These are phyloP conservation scores for Xylaria sp. DNA, from an alignment of 2,329 filamentous ascomycete species.

Conservation along the genomic window DNA sequence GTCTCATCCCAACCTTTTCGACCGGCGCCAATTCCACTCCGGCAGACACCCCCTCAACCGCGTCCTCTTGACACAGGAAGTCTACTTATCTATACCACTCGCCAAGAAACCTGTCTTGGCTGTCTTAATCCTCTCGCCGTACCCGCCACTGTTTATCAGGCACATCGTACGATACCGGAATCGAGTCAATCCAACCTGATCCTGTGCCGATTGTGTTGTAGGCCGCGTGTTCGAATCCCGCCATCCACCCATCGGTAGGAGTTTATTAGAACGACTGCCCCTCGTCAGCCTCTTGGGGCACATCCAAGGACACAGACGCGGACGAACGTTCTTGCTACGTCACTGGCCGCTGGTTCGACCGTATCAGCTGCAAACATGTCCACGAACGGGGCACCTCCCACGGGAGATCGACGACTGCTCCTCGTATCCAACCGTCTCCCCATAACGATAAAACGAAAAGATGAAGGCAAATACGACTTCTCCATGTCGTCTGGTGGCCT, in stretches of 20 bases:
- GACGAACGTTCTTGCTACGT: neutral
- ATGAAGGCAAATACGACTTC: conserved; percentile 91
- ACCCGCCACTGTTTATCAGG: neutral
- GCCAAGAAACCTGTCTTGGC: neutral
- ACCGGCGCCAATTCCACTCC: neutral
- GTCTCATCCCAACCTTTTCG: neutral
- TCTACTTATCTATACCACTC: neutral
- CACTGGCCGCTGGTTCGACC: neutral
- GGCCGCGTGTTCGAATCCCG: neutral
- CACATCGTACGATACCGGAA: neutral
- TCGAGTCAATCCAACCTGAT: neutral
- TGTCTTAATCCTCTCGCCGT: neutral
- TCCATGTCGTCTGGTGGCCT: conserved; percentile 97
- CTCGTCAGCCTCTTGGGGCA: conserved; percentile 1
- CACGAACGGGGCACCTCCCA: conserved; percentile 40
- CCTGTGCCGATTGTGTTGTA: neutral
- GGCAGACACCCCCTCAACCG: neutral
- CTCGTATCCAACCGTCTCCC: conserved; percentile 95
- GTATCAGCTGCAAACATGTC: conserved; percentile 38
- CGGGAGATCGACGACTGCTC: conserved; percentile 65
- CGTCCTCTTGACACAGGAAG: conserved; percentile 11
- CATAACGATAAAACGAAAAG: conserved; percentile 94
- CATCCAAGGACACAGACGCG: neutral
- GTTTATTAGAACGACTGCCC: neutral
- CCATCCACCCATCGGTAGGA: neutral